Evolutionary conservation across 208 protist genomes (phyloP).

Genomic region (Acanthamoeba triangularis): DNA sequence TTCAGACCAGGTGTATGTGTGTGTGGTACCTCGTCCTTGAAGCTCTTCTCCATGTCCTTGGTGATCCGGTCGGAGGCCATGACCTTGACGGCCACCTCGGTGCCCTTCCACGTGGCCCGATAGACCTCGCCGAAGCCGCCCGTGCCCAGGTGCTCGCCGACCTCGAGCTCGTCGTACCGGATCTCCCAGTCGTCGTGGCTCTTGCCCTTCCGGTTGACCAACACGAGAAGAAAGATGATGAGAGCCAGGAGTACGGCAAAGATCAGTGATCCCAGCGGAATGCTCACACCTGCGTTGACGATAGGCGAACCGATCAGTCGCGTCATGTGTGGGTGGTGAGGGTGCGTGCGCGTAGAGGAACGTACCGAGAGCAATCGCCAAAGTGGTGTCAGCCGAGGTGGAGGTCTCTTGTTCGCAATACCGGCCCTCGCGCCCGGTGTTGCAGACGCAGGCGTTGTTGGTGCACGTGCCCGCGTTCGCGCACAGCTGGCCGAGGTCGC

Average conservation of each 20-base stretch:
- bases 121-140: slow-evolving; percentile 40
- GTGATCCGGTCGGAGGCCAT: background rate
- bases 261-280: background rate
- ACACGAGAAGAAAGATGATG: background rate
- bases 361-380: too few species aligned
- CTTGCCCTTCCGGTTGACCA: background rate
- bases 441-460: background rate
- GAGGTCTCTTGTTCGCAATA: background rate
- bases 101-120: background rate
- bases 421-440: background rate
- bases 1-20: background rate
- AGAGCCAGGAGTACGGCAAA: background rate
- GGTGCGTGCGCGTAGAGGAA: too few species aligned
- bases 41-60: slow-evolving; percentile 48
- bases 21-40: slow-evolving; percentile 15
- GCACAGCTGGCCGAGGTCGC: background rate
- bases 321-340: background rate
- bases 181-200: slow-evolving; percentile 35
- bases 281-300: background rate
- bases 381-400: background rate
- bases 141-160: slow-evolving; percentile 20
- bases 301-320: too few species aligned
- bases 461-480: background rate
- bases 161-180: background rate
- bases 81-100: slow-evolving; percentile 67